These are phyloP conservation scores for Hyphopichia fennica DNA, from an alignment of 1,139 yeast genomes.

Conservation along the genomic window DNA sequence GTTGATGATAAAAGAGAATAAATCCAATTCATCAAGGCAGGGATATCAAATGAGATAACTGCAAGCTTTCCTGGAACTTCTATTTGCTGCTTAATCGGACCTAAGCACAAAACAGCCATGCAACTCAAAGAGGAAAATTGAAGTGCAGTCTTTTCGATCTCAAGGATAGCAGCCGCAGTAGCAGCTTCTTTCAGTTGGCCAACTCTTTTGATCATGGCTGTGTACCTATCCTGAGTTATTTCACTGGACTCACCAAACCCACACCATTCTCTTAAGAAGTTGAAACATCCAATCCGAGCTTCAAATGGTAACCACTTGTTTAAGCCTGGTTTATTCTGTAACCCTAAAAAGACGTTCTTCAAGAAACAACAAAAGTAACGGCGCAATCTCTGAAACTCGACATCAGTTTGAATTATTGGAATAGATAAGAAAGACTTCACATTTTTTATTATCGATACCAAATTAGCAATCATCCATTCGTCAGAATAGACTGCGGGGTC, in stretches of 20 bases:
- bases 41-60: slow-evolving; percentile 67
- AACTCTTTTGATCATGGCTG: slow-evolving; percentile 52
- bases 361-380: slow-evolving; percentile 78
- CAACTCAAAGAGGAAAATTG: slow-evolving; percentile 76
- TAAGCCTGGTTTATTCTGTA: slow-evolving; percentile 42
- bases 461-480: slow-evolving; percentile 65
- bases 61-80: slow-evolving; percentile 44
- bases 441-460: slow-evolving; percentile 64
- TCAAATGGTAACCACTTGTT: slow-evolving; percentile 75
- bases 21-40: slow-evolving; percentile 74
- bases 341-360: slow-evolving; percentile 63
- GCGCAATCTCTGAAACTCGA: slow-evolving; percentile 74
- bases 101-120: slow-evolving; percentile 79
- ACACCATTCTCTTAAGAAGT: slow-evolving; percentile 90
- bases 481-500: slow-evolving; percentile 58
- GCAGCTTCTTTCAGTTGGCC: slow-evolving; percentile 48
- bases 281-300: slow-evolving; percentile 80
- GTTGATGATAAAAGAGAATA: slow-evolving; percentile 60
- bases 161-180: slow-evolving; percentile 72
- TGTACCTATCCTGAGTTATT: slow-evolving; percentile 67
- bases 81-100: slow-evolving; percentile 55
- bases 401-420: slow-evolving; percentile 61
- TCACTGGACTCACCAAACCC: slow-evolving; percentile 72
- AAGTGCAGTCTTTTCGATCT: slow-evolving; percentile 72
- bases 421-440: slow-evolving; percentile 63